phyloP scores from a whole-genome alignment of 495 filamentous ascomycete species.

The Hypoxylon rickii region DNA sequence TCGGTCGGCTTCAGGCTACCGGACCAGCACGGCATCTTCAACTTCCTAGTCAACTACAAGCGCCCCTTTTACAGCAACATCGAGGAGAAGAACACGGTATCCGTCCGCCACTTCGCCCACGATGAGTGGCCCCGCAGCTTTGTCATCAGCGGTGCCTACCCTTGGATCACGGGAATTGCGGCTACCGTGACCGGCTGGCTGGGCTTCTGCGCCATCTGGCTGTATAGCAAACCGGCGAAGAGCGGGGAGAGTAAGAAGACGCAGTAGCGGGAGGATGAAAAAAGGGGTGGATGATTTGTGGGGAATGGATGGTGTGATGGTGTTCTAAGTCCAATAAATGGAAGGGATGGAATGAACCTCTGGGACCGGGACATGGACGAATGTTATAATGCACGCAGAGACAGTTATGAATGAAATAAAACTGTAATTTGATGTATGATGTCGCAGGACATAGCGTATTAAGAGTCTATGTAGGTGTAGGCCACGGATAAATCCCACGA shows the following conservation, averaged over 20 bases:
- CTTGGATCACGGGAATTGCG: slow-evolving; percentile 90
- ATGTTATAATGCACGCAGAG: background rate
- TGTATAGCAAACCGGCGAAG: slow-evolving; percentile 76
- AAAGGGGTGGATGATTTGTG: background rate
- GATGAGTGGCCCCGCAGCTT: slow-evolving; percentile 93
- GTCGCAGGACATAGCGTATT: too few relatives aligned
- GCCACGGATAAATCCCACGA: too few relatives aligned
- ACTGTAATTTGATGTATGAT: too few relatives aligned
- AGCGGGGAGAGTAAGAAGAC: slow-evolving; percentile 68
- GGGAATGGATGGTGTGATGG: background rate
- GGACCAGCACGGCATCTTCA: slow-evolving; percentile 98
- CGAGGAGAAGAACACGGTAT: slow-evolving; percentile 94
- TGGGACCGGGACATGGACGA: too few relatives aligned
- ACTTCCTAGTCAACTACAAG: slow-evolving; percentile 95
- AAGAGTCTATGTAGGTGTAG: too few relatives aligned
- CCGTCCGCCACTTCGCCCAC: slow-evolving; percentile 93
- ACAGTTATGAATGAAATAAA: slow-evolving; percentile 18
- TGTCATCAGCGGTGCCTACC: slow-evolving; percentile 88
- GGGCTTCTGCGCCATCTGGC: slow-evolving; percentile 83
- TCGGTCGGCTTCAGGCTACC: slow-evolving; percentile 77
- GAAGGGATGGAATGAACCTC: too few relatives aligned
- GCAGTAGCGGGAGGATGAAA: slow-evolving; percentile 52
- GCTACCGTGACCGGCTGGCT: slow-evolving; percentile 84
- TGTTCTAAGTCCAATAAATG: too few relatives aligned
- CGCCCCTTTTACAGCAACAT: slow-evolving; percentile 86